Percentiles rank a stretch among this genome's conserved stretches.
phyloP scores from a whole-genome alignment of 2,329 filamentous ascomycete species.

The Corynespora cassiicola region DNA sequence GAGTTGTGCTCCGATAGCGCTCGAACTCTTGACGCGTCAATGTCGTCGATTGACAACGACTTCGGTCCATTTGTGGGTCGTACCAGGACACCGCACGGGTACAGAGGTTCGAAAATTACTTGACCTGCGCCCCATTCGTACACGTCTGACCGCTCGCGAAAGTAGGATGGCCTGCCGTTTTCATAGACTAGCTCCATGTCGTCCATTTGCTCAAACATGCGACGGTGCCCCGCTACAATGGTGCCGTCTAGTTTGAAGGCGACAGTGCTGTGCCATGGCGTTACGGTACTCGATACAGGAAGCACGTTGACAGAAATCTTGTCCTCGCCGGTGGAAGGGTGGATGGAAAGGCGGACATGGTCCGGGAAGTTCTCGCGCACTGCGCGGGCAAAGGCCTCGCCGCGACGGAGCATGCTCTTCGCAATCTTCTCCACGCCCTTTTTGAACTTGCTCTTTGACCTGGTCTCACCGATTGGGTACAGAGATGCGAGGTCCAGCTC shows the following conservation, averaged over 20 bases:
- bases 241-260: constrained; percentile 25
- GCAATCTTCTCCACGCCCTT: constrained; percentile 28
- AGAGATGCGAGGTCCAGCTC: constrained; percentile 27
- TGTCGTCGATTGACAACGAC: constrained; percentile 45
- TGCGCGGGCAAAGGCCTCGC: constrained; percentile 31
- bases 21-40: constrained; percentile 56
- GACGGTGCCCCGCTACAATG: constrained; percentile 20
- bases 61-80: constrained; percentile 11
- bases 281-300: constrained; percentile 26
- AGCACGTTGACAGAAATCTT: constrained; percentile 38
- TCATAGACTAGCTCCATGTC: constrained; percentile 26
- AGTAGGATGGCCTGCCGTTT: constrained; percentile 29
- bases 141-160: constrained; percentile 16
- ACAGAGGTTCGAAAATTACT: constrained; percentile 25
- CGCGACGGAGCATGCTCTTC: constrained; percentile 32
- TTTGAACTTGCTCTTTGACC: constrained; percentile 27
- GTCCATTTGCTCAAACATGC: constrained; percentile 11
- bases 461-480: constrained; percentile 8
- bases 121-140: constrained; percentile 12
- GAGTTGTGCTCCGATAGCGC: constrained; percentile 58
- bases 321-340: constrained; percentile 35
- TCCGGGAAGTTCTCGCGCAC: constrained; percentile 16
- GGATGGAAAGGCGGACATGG: constrained; percentile 38
- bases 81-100: constrained; percentile 28
- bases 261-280: constrained; percentile 33